These are phyloP conservation scores for Zalerion maritima DNA, from an alignment of 495 filamentous ascomycete species.

Conservation along the genomic window DNA sequence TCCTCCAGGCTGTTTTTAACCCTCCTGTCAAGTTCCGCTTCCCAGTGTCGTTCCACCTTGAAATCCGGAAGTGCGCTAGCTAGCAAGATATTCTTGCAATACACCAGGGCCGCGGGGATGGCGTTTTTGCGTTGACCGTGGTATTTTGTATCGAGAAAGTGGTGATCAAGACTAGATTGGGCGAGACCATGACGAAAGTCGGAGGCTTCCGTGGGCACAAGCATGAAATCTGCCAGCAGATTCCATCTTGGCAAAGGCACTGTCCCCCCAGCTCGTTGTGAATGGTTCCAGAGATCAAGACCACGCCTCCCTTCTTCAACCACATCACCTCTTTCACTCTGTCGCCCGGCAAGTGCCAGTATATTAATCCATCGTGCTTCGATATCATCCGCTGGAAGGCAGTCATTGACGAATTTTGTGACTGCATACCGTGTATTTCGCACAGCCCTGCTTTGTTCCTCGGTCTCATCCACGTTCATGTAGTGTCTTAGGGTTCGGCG, in stretches of 20 bases:
- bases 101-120: conserved; percentile 50
- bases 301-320: conserved; percentile 84
- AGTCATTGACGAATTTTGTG: conserved; percentile 84
- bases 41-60: conserved; percentile 71
- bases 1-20: conserved; percentile 48
- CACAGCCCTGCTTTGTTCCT: conserved; percentile 31
- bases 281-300: conserved; percentile 39
- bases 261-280: conserved; percentile 9
- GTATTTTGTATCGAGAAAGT: no score
- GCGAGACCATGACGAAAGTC: no score
- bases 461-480: conserved; percentile 44
- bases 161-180: no score
- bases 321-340: conserved; percentile 59
- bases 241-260: conserved; percentile 31
- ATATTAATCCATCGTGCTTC: conserved; percentile 79
- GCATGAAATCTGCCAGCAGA: conserved; percentile 18
- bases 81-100: conserved; percentile 59
- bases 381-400: conserved; percentile 63
- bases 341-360: conserved; percentile 52
- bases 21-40: conserved; percentile 55
- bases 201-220: conserved; percentile 12
- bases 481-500: conserved; percentile 46
- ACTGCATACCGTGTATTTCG: conserved; percentile 65
- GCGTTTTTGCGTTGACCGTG: conserved; percentile 30
- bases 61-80: conserved; percentile 51